Evolutionary conservation across 129 eudicot genomes (phyloP), one percentile per base, ranked within the genome.

Genomic region (Oenanthe sinensis): DNA sequence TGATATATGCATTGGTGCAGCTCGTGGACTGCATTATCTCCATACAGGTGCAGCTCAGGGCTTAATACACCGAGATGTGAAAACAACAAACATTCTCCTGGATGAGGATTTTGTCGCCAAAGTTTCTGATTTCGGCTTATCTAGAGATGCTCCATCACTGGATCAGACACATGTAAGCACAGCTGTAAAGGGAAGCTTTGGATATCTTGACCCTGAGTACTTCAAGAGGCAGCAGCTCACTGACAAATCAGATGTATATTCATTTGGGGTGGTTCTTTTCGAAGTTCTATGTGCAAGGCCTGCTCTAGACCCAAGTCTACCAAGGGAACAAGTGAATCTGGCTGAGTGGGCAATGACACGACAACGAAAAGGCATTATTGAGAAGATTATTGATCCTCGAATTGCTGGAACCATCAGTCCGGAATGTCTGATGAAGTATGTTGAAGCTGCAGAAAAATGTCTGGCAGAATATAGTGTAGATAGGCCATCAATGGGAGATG

Each of bases 101-200:
- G 98, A 94, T 10, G 98, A 90, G 77, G 86, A 83, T 40, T 83
- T 96, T 10, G 95, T 90, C 0, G 97, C 99, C 4, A 96, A 96
- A 71, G 97, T 96, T 2, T 87, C 97, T 2, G 99, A 96, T 81
- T 96, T 96, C 40, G 99, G 99, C 50, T 81, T 96, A 78, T 96
- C 99, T 0, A 96, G 91, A 80, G 81, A 90, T 1, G 99, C 95
- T 9, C 96, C 97, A 0, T 78, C 92, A 5, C 60, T 96, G 79
- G 99, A 96, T 78, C 97, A 96, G 82, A 96, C 97, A 3, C 99
- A 96, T 46, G 97, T 96, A 3, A 96, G 99, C 85, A 96, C 99
- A 0, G 97, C 94, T 0, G 98, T 94, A 67, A 94, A 94, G 80
- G 98, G 98, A 0, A 94, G 98, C 80, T 94, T 94, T 55, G 98